Conservation (phyloP, 2,329 filamentous ascomycete genomes). For the Neodidymelliopsis sp. region DNA sequence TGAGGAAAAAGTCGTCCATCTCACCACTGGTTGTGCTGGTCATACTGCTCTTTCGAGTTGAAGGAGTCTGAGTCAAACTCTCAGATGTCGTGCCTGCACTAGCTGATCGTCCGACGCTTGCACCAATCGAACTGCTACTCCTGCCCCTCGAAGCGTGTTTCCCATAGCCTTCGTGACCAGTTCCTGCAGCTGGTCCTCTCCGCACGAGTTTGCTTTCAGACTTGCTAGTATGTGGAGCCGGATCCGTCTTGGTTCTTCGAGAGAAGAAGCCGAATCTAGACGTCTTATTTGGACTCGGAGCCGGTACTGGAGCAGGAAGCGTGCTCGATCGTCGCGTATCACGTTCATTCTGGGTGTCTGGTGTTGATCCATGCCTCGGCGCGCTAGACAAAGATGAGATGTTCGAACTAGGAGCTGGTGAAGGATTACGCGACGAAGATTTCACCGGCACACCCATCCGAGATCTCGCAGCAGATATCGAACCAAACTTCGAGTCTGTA, state of each 20-base stretch:
- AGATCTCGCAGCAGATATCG: conserved; percentile 24
- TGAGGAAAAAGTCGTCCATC: conserved; percentile 56
- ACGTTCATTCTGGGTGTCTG: conserved; percentile 50
- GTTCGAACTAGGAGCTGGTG: conserved; percentile 46
- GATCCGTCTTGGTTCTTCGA: conserved; percentile 71
- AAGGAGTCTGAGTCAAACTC: conserved; percentile 43
- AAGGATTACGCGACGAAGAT: conserved; percentile 48
- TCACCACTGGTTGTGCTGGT: conserved; percentile 52
- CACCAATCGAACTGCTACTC: conserved; percentile 65
- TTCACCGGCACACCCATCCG: conserved; percentile 39
- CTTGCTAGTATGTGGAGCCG: conserved; percentile 62
- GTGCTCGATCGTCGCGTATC: conserved; percentile 43
- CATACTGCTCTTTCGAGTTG: conserved; percentile 54
- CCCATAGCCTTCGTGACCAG: conserved; percentile 88
- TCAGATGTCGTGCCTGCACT: conserved; percentile 53
- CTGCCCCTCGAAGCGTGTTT: conserved; percentile 70
- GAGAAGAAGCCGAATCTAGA: conserved; percentile 81
- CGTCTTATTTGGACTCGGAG: conserved; percentile 63
- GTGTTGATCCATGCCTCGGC: conserved; percentile 45
- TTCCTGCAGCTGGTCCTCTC: conserved; percentile 89
- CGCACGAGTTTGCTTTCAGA: conserved; percentile 62
- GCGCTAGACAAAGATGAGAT: conserved; percentile 33
- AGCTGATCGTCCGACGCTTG: conserved; percentile 56
- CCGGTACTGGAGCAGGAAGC: conserved; percentile 55
- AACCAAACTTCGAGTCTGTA: conserved; percentile 49